Conservation (phyloP, 257 asterid species). For the Gentiana dahurica region DNA sequence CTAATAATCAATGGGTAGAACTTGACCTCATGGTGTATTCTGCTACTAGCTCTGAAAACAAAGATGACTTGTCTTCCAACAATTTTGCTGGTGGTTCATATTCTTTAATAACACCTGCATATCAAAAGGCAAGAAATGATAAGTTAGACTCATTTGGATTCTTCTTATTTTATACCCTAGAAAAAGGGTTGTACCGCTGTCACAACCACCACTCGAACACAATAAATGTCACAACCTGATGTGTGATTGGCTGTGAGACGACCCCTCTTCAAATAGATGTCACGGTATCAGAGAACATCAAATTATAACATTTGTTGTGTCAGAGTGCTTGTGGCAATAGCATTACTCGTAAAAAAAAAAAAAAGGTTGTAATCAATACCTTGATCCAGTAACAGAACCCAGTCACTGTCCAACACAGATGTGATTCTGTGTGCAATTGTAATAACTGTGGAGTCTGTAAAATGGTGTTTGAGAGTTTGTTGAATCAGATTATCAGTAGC, state of each 20-base stretch:
- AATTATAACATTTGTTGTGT: too few relatives aligned
- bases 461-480: conserved; percentile 52
- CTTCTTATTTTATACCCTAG: too few relatives aligned
- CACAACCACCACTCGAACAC: too few relatives aligned
- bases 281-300: too few relatives aligned
- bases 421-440: conserved; percentile 88
- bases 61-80: conserved; percentile 48
- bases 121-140: neutral
- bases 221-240: too few relatives aligned
- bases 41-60: conserved; percentile 67
- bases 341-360: neutral
- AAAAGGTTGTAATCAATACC: conserved; percentile 21
- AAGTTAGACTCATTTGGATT: neutral
- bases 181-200: too few relatives aligned
- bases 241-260: too few relatives aligned
- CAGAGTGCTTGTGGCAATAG: too few relatives aligned
- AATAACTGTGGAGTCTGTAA: conserved; percentile 48
- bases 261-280: too few relatives aligned
- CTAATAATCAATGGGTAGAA: conserved; percentile 23
- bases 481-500: conserved; percentile 79
- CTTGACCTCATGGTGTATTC: conserved; percentile 76
- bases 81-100: conserved; percentile 54
- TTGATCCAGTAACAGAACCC: conserved; percentile 52
- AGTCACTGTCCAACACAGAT: conserved; percentile 65
- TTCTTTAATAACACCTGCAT: conserved; percentile 63